Evolutionary conservation across 345 rosid species (phyloP).

Genomic region (Citrus mangshanensis): DNA sequence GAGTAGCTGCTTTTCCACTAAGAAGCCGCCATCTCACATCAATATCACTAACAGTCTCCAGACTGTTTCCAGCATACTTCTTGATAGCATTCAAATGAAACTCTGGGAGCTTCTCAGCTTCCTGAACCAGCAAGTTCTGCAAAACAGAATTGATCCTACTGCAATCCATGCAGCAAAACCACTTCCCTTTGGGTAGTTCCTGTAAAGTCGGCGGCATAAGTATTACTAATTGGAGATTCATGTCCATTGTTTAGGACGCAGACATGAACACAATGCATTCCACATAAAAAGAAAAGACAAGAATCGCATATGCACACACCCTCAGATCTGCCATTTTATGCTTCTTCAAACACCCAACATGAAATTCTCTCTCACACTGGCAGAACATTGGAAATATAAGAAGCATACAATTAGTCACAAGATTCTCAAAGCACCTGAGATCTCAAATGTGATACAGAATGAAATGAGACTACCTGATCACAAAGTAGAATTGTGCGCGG

Average conservation of each 20-base stretch:
- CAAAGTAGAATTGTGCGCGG: constrained; percentile 91
- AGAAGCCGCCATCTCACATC: constrained; percentile 93
- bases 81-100: constrained; percentile 49
- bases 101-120: constrained; percentile 70
- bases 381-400: constrained; percentile 11
- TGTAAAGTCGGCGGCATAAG: constrained; percentile 32
- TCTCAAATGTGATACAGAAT: background rate
- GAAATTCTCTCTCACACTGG: constrained; percentile 88
- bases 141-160: constrained; percentile 63
- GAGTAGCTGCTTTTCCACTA: constrained; percentile 59
- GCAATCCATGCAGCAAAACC: constrained; percentile 90
- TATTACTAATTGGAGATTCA: background rate
- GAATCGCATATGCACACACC: constrained; percentile 39
- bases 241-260: background rate
- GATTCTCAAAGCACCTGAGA: constrained; percentile 5
- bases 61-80: constrained; percentile 46
- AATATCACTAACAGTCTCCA: constrained; percentile 26
- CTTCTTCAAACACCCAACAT: constrained; percentile 89
- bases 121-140: constrained; percentile 63
- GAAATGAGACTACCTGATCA: constrained; percentile 71
- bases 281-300: background rate
- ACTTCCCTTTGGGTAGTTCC: constrained; percentile 90
- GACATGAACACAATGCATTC: background rate
- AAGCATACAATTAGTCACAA: constrained; percentile 2
- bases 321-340: constrained; percentile 75